Base-by-base conservation (phyloP, 176 grass and related monocot species). In the Typha latifolia region DNA sequence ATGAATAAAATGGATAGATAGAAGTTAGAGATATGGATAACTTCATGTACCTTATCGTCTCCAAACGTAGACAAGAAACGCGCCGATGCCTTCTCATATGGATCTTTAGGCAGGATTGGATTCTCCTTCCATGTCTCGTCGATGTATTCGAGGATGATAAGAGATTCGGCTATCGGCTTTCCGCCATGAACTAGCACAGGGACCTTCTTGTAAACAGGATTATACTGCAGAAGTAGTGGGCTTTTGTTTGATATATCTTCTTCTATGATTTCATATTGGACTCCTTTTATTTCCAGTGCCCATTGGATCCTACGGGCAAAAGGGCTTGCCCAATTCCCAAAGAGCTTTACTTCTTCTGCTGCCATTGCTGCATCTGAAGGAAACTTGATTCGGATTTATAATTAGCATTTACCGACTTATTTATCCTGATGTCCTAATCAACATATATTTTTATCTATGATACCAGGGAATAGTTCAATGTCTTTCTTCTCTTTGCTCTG, bases 151-250 rank as follows among this genome's bases (percentile, higher is more conserved):
- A 85, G n/a, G 48, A 85, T 81, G 63, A 81, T 49, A 7, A 37
- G 32, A 4, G 83, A 85, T 16, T 85, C 83, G 0, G 83, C 55
- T 14, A 85, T 50, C 12, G 78, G 78, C 34, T 20, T 85, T 66
- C 77, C 78, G 3, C 14, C 21, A 62, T 62, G 75, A 22, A 81
- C 19, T 12, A 85, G 68, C 69, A 85, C 63, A 21, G 69, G 83
- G 12, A 85, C 83, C 61, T 85, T 81, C 59, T 73, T 73, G 65
- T 85, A 56, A 12, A 81, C 78, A 15, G 73, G 78, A 61, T 85
- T 85, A 73, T 73, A 56, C 26, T 69, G n/a, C 49, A 77, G 61
- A 19, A 85, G 73, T 18, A 15, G 12, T 47, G 12, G 2, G 24
- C 83, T 85, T 65, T 85, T 85, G 78, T 51, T 81, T 14, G 11